A percentile compares a stretch with the other conserved stretches of the same genome.
These are phyloP conservation scores for Plasmodium ovale DNA, from an alignment of 169 alveolate genomes.

Conservation along the genomic window DNA sequence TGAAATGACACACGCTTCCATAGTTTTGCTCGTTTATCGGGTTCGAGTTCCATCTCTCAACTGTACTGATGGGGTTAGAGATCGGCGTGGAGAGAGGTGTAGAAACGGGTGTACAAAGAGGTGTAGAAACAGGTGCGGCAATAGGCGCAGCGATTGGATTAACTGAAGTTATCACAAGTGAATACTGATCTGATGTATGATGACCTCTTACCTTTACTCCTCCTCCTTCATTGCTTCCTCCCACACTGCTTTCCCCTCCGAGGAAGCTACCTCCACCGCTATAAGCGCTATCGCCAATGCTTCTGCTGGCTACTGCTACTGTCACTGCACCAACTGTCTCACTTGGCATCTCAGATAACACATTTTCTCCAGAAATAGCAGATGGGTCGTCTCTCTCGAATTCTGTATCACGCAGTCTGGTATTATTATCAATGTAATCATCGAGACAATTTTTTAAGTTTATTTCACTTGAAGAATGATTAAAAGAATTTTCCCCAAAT, in stretches of 20 bases:
- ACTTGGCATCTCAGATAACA: background rate
- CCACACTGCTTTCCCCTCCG: background rate
- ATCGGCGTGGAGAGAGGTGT: too few relatives aligned
- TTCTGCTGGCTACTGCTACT: background rate
- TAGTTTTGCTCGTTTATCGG: conserved; percentile 61
- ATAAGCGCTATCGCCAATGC: too few relatives aligned
- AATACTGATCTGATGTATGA: background rate
- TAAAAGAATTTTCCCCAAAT: background rate
- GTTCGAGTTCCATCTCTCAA: background rate
- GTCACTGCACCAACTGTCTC: background rate
- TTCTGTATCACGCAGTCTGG: conserved; percentile 1
- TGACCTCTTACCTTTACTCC: background rate
- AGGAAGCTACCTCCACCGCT: background rate
- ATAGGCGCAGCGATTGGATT: too few relatives aligned
- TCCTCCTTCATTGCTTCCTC: background rate
- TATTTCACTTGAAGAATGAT: conserved; percentile 26
- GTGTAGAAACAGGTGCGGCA: too few relatives aligned
- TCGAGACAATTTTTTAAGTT: conserved; percentile 54
- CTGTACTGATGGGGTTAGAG: background rate
- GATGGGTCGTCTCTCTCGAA: conserved; percentile 10
- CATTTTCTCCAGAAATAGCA: conserved; percentile 6
- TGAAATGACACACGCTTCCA: conserved; percentile 68
- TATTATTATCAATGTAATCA: conserved; percentile 15
- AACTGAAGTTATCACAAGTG: background rate
- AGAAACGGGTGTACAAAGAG: too few relatives aligned